Conservation (phyloP, 805 yeast species). For the Saturnispora gosingensis region DNA sequence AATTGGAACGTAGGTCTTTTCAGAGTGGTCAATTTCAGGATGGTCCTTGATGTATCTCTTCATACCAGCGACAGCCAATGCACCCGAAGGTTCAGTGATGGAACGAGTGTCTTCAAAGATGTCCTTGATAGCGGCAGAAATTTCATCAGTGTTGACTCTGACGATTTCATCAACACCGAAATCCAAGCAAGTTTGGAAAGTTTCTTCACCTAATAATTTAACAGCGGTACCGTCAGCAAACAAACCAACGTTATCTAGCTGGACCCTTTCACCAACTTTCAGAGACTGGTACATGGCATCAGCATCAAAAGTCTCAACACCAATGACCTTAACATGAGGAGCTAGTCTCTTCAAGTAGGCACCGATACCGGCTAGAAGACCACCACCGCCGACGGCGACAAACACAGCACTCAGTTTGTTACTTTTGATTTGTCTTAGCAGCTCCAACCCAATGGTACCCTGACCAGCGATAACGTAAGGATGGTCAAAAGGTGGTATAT, state of each 20-base stretch:
- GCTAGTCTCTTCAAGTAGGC: constrained; percentile 89
- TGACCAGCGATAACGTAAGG: constrained; percentile 98
- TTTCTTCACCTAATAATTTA: constrained; percentile 78
- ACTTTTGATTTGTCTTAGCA: constrained; percentile 75
- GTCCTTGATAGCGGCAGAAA: constrained; percentile 93
- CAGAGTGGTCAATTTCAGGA: constrained; percentile 62
- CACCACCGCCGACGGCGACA: constrained; percentile 96
- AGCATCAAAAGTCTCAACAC: constrained; percentile 94
- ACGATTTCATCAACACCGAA: constrained; percentile 71
- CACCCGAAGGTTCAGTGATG: constrained; percentile 95
- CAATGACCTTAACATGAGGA: constrained; percentile 93
- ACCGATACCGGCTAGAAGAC: constrained; percentile 84
- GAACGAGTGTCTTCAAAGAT: constrained; percentile 92
- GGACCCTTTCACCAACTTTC: constrained; percentile 41
- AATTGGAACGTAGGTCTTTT: constrained; percentile 70
- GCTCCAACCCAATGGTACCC: constrained; percentile 93
- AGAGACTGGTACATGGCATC: constrained; percentile 80
- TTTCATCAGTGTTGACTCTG: constrained; percentile 61
- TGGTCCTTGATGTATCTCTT: constrained; percentile 65
- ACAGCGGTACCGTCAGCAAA: constrained; percentile 99
- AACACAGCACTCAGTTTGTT: constrained; percentile 78
- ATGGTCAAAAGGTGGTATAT: constrained; percentile 97
- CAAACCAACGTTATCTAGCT: constrained; percentile 71
- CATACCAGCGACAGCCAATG: constrained; percentile 90
- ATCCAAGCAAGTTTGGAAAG: constrained; percentile 69